Evolutionary conservation across 2,329 filamentous ascomycete genomes (phyloP).

Genomic region (Botryosphaeria agaves): DNA sequence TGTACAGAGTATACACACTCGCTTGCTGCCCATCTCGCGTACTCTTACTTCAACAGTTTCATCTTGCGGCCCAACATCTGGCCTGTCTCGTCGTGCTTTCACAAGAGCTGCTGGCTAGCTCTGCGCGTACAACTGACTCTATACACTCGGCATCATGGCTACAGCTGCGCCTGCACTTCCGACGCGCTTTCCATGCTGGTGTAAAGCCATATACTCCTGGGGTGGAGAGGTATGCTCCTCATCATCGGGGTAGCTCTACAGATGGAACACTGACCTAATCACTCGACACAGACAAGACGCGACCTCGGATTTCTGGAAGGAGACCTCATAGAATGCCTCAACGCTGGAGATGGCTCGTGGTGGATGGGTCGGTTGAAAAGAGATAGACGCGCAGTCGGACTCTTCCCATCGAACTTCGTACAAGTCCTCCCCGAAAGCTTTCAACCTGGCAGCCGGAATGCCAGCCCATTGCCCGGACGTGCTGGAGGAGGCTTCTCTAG

Average conservation of each 20-base stretch:
- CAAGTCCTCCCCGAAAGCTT: slow-evolving; percentile 74
- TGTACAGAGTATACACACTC: too few species aligned
- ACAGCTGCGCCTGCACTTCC: slow-evolving; percentile 7
- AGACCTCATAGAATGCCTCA: slow-evolving; percentile 93
- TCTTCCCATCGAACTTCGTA: slow-evolving; percentile 97
- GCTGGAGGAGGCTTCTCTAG: slow-evolving; percentile 29
- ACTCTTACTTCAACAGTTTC: not conserved
- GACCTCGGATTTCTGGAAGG: slow-evolving; percentile 96
- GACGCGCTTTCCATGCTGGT: slow-evolving; percentile 20
- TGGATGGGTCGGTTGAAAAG: slow-evolving; percentile 88
- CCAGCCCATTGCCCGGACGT: slow-evolving; percentile 22
- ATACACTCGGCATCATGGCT: not conserved
- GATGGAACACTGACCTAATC: slow-evolving; percentile 8
- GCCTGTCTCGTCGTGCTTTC: not conserved
- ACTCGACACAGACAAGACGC: slow-evolving; percentile 47
- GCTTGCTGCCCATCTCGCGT: too few species aligned
- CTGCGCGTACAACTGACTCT: too few species aligned
- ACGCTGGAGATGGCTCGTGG: slow-evolving; percentile 95
- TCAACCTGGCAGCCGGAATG: slow-evolving; percentile 50
- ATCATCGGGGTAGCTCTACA: not conserved
- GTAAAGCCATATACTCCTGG: slow-evolving; percentile 22
- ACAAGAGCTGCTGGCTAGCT: too few species aligned
- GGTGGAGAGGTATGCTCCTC: slow-evolving; percentile 14
- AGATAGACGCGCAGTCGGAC: slow-evolving; percentile 76
- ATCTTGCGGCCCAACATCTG: not conserved